Percentiles rank a stretch among this genome's conserved stretches.
phyloP scores from a whole-genome alignment of 2,329 filamentous ascomycete species.

The Neocatenulostroma microsporum region DNA sequence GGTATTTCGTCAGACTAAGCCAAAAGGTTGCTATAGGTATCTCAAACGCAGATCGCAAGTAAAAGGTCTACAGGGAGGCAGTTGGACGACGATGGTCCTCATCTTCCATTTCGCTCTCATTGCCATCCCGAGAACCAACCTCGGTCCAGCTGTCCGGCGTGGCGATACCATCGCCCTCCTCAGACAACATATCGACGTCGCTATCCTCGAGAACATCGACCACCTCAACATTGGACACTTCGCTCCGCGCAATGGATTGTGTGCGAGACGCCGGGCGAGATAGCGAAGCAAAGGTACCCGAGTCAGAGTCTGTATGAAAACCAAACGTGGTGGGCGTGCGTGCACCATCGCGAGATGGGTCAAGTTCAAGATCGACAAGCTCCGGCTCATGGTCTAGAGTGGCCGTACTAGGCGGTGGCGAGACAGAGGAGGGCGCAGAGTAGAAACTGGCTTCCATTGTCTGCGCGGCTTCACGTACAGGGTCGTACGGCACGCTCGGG shows the following conservation, averaged over 20 bases:
- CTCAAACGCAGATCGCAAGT: background rate
- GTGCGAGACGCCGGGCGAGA: conserved; percentile 15
- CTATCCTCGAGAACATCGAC: conserved; percentile 27
- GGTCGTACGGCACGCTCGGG: conserved; percentile 20
- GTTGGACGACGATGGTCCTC: conserved; percentile 5
- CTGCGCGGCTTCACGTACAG: conserved; percentile 24
- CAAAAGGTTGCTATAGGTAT: conserved; percentile 3
- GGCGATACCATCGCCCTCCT: conserved; percentile 27
- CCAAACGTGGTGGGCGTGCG: conserved; percentile 19
- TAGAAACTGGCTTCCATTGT: conserved; percentile 24
- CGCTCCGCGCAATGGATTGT: conserved; percentile 14
- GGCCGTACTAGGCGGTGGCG: conserved; percentile 13
- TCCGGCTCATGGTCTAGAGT: conserved; percentile 9
- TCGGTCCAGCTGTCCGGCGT: conserved; percentile 33
- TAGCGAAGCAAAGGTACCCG: conserved; percentile 20
- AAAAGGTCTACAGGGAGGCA: conserved; percentile 1
- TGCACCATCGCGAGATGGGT: conserved; percentile 9
- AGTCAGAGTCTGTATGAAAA: conserved; percentile 23
- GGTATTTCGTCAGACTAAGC: background rate
- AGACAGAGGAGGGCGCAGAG: conserved; percentile 21
- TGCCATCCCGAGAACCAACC: conserved; percentile 29
- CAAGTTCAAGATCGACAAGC: conserved; percentile 19
- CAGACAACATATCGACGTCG: conserved; percentile 29
- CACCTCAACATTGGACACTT: conserved; percentile 21
- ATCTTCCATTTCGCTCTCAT: conserved; percentile 27